Conservation (phyloP, 2,329 filamentous ascomycete genomes). For the Graphiopsis chlorocephala region DNA sequence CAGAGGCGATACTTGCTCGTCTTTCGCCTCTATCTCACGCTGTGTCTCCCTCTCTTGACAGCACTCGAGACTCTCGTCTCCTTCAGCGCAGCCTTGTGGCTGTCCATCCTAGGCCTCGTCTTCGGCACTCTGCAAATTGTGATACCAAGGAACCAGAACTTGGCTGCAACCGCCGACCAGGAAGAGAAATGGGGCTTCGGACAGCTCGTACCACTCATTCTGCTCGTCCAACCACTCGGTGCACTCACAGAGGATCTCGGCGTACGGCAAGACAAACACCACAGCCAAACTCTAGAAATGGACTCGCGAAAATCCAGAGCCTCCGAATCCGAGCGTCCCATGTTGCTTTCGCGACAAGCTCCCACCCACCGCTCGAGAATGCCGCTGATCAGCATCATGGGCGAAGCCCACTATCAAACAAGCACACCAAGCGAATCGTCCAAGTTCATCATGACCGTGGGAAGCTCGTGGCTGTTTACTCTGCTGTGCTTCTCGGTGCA, state of each 20-base stretch:
- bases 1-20: neutral
- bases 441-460: neutral
- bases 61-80: conserved; percentile 24
- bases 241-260: conserved; percentile 22
- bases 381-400: neutral
- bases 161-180: neutral
- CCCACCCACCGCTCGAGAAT: neutral
- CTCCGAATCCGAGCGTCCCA: neutral
- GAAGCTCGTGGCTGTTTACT: neutral
- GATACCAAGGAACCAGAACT: conserved; percentile 22
- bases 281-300: neutral
- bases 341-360: neutral
- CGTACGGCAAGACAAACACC: neutral
- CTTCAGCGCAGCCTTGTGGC: conserved; percentile 25
- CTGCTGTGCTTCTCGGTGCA: neutral
- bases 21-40: conserved; percentile 10
- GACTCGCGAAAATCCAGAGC: neutral
- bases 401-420: neutral
- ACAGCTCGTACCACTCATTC: conserved; percentile 27
- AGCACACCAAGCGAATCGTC: neutral
- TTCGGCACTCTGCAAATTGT: conserved; percentile 28
- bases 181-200: conserved; percentile 24
- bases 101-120: conserved; percentile 24
- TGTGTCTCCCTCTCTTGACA: conserved; percentile 18
- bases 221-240: conserved; percentile 27